Evolutionary conservation across 495 filamentous ascomycete genomes (phyloP), one percentile per base, ranked within the genome.

Genomic region (Aspergillus egyptiacus): DNA sequence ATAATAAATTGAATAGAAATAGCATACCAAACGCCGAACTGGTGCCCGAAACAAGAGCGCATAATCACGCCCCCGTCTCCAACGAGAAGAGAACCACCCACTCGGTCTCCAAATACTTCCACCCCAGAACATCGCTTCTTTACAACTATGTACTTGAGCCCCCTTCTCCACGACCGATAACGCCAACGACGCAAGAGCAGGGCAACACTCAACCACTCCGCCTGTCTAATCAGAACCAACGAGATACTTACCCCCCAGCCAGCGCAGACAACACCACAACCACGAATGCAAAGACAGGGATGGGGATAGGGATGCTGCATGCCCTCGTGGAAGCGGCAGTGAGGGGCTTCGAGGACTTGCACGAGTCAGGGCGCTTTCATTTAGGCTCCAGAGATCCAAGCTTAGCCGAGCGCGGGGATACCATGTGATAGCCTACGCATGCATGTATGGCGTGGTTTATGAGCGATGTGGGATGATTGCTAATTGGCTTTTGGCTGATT

Each of bases 41-140:
- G n/a, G n/a, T n/a, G n/a, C n/a, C n/a, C n/a, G n/a, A n/a, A n/a
- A n/a, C n/a, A n/a, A n/a, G n/a, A n/a, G n/a, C n/a, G n/a, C n/a
- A n/a, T n/a, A n/a, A n/a, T n/a, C n/a, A n/a, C n/a, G n/a, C n/a
- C n/a, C n/a, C n/a, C n/a, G n/a, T n/a, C n/a, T n/a, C n/a, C n/a
- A n/a, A n/a, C n/a, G n/a, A n/a, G n/a, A n/a, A n/a, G n/a, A n/a
- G n/a, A n/a, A n/a, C n/a, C n/a, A n/a, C n/a, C n/a, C n/a, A n/a
- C n/a, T n/a, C n/a, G n/a, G n/a, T 58, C 2, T 32, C 31, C 8
- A 51, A 41, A 32, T 58, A 54, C 42, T 58, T 58, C 48, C 32
- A 58, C 37, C 43, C 47, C 8, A 17, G 35, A 11, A 54, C 55
- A 19, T n/a, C 17, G 6, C n/a, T 48, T 6, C 34, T 58, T 15